These are phyloP conservation scores for Fraxinus velutina DNA, from an alignment of 305 asterid species.

Conservation along the genomic window DNA sequence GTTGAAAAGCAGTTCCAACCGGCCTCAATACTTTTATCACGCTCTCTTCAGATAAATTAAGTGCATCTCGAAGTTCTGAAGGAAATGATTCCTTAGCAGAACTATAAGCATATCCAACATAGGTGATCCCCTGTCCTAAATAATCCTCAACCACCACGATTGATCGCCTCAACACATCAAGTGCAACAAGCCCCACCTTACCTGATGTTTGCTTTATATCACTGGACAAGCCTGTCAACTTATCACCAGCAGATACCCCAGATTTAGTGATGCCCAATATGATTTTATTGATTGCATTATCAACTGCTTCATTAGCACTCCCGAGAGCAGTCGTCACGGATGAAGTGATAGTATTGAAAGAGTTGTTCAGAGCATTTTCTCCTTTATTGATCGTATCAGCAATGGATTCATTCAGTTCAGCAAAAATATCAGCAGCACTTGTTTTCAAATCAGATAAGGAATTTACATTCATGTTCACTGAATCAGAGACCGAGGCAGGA, in stretches of 20 bases:
- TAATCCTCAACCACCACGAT: constrained; percentile 55
- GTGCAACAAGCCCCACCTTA: constrained; percentile 46
- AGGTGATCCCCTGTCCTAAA: constrained; percentile 46
- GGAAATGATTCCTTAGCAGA: constrained; percentile 72
- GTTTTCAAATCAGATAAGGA: constrained; percentile 40
- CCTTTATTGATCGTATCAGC: constrained; percentile 44
- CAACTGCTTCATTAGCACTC: constrained; percentile 46
- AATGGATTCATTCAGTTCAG: constrained; percentile 32
- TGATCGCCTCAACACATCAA: constrained; percentile 52
- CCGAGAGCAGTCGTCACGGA: constrained; percentile 40
- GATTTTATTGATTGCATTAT: constrained; percentile 39
- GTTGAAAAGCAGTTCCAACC: constrained; percentile 55
- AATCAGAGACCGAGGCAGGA: constrained; percentile 36
- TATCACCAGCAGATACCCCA: constrained; percentile 57
- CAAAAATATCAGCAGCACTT: constrained; percentile 30
- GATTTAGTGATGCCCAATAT: constrained; percentile 43
- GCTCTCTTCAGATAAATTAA: constrained; percentile 52
- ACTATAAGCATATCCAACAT: constrained; percentile 58
- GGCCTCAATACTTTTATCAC: constrained; percentile 43
- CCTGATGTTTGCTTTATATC: constrained; percentile 63
- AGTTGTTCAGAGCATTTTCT: constrained; percentile 43
- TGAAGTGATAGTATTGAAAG: constrained; percentile 47
- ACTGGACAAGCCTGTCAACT: constrained; percentile 50
- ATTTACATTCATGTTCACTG: constrained; percentile 33
- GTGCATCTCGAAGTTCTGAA: constrained; percentile 46